phyloP scores from a whole-genome alignment of 441 rosid genomes.

The Breynia disticha region DNA sequence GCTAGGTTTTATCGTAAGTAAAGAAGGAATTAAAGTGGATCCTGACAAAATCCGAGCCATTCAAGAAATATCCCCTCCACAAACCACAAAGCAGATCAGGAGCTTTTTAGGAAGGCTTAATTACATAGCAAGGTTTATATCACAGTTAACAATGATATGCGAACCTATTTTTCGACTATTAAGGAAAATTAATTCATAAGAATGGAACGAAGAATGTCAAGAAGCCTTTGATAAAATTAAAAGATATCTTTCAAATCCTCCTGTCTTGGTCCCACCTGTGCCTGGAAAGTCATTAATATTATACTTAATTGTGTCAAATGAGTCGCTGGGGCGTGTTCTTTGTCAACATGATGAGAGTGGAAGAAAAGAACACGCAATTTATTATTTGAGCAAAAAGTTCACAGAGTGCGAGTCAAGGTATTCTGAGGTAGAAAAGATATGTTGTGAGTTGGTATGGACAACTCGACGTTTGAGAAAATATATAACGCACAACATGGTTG shows the following conservation, averaged over 20 bases:
- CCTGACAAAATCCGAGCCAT: not conserved
- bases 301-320: not conserved
- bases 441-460: not conserved
- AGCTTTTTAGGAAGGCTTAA: too few relatives aligned
- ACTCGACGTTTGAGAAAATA: not conserved
- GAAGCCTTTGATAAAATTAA: constrained; percentile 2
- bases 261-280: not conserved
- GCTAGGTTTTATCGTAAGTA: not conserved
- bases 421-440: not conserved
- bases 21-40: not conserved
- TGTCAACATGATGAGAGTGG: not conserved
- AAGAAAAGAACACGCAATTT: not conserved
- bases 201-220: not conserved
- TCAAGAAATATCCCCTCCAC: not conserved
- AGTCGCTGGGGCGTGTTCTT: not conserved
- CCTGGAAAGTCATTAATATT: not conserved
- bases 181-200: not conserved
- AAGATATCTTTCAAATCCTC: not conserved
- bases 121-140: not conserved
- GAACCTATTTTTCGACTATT: not conserved
- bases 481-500: not conserved
- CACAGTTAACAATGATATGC: not conserved
- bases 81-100: not conserved
- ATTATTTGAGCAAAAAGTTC: too few relatives aligned
- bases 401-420: not conserved